phyloP scores from a whole-genome alignment of 306 rosid species.

The Medicago lupulina region DNA sequence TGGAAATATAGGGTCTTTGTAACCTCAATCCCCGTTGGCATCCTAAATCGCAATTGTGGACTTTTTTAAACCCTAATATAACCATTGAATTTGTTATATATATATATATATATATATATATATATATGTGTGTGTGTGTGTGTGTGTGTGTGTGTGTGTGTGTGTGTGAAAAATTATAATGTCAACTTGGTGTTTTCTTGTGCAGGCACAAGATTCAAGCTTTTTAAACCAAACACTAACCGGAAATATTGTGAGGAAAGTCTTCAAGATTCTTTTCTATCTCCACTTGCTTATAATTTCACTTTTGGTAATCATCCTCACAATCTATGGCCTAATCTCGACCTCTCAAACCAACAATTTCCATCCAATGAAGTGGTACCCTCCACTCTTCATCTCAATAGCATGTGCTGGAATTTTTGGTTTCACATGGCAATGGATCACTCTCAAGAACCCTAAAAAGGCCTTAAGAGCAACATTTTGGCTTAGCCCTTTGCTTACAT shows the following conservation, averaged over 20 bases:
- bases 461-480: slow-evolving; percentile 61
- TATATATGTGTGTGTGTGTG: no score
- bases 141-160: no score
- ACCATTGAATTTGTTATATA: not conserved
- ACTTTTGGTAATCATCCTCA: slow-evolving; percentile 44
- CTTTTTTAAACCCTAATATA: not conserved
- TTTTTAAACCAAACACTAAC: slow-evolving; percentile 38
- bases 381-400: slow-evolving; percentile 56
- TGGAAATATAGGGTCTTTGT: not conserved
- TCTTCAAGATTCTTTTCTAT: slow-evolving; percentile 48
- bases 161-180: not conserved
- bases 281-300: slow-evolving; percentile 51
- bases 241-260: slow-evolving; percentile 31
- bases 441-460: slow-evolving; percentile 46
- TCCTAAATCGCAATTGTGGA: not conserved
- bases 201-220: slow-evolving; percentile 48
- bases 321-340: slow-evolving; percentile 46
- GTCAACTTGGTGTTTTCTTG: slow-evolving; percentile 18
- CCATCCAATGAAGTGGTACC: slow-evolving; percentile 58
- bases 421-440: slow-evolving; percentile 63
- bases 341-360: slow-evolving; percentile 47
- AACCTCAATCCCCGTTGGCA: not conserved
- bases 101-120: no score
- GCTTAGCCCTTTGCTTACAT: slow-evolving; percentile 62
- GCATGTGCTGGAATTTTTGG: slow-evolving; percentile 54